Evolutionary conservation across 208 protist genomes (phyloP).

Genomic region (Wallacemonas collosoma): DNA sequence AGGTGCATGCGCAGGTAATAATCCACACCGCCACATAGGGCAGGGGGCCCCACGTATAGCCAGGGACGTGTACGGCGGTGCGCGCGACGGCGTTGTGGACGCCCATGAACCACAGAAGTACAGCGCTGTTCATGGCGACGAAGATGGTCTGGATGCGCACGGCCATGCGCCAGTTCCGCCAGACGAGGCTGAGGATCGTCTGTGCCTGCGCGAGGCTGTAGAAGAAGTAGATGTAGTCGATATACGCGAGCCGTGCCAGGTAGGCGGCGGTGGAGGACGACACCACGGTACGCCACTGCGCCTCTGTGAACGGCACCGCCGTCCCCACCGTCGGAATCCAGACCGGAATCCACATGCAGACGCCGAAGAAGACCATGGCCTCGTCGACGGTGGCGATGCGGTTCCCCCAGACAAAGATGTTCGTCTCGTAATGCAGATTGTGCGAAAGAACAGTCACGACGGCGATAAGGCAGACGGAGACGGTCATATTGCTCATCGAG

Average conservation of each 20-base stretch:
- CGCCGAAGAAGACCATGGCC: conserved; percentile 88
- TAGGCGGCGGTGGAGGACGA: conserved; percentile 19
- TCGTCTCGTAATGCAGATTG: conserved; percentile 81
- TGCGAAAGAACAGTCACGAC: conserved; percentile 78
- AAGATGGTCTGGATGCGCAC: conserved; percentile 67
- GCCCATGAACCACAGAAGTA: conserved; percentile 59
- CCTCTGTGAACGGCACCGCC: conserved; percentile 27
- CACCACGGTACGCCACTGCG: conserved; percentile 30
- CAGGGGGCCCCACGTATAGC: conserved; percentile 68
- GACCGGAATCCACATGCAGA: conserved; percentile 72
- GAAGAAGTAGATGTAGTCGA: conserved; percentile 69
- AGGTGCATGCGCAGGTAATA: conserved; percentile 72
- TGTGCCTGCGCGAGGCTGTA: conserved; percentile 62
- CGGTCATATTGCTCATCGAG: conserved; percentile 69
- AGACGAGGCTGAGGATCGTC: conserved; percentile 50
- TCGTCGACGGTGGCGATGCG: conserved; percentile 87
- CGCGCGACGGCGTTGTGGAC: conserved; percentile 39
- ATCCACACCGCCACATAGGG: conserved; percentile 84
- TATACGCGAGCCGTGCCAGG: conserved; percentile 19
- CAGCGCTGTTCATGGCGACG: conserved; percentile 42
- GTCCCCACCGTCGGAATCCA: conserved; percentile 48
- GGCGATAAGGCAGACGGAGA: conserved; percentile 66
- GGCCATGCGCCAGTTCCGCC: conserved; percentile 58
- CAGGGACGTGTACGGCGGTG: conserved; percentile 27
- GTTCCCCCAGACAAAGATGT: conserved; percentile 89